Evolutionary conservation across 768 basidiomycete genomes (phyloP).

Genomic region (Pluteus cervinus): DNA sequence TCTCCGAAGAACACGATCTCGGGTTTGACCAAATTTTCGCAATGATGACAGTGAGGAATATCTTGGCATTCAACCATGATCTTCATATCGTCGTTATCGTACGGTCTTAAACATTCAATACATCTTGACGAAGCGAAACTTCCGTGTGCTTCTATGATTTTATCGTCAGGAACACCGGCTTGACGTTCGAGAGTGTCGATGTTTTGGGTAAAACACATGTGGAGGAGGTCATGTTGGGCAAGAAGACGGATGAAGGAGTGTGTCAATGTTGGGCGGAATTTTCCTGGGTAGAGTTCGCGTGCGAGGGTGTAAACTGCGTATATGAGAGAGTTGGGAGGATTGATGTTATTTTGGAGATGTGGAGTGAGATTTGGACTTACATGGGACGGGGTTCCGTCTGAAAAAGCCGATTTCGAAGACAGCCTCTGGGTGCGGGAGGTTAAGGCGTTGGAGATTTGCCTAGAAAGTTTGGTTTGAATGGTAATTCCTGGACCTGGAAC

Average conservation of each 20-base stretch:
- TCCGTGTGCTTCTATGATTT: conserved; percentile 93
- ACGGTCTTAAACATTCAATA: conserved; percentile 59
- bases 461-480: conserved; percentile 18
- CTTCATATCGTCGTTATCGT: conserved; percentile 64
- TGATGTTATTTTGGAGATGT: neutral
- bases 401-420: conserved; percentile 93
- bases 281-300: conserved; percentile 88
- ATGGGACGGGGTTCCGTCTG: conserved; percentile 70
- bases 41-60: conserved; percentile 62
- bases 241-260: conserved; percentile 90
- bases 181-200: conserved; percentile 89
- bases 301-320: conserved; percentile 81
- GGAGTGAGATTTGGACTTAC: conserved; percentile 31
- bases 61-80: conserved; percentile 50
- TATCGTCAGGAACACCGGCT: conserved; percentile 66
- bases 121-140: conserved; percentile 88
- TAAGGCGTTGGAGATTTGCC: conserved; percentile 73
- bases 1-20: conserved; percentile 95
- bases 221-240: conserved; percentile 58
- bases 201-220: conserved; percentile 84
- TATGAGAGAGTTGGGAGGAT: neutral
- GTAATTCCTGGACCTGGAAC: neutral
- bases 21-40: conserved; percentile 80
- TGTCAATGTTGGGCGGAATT: conserved; percentile 79
- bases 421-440: conserved; percentile 89